These are phyloP conservation scores for Antitrichia curtipendula DNA, from an alignment of 225 moss, liverwort and hornwort genomes.

Conservation along the genomic window DNA sequence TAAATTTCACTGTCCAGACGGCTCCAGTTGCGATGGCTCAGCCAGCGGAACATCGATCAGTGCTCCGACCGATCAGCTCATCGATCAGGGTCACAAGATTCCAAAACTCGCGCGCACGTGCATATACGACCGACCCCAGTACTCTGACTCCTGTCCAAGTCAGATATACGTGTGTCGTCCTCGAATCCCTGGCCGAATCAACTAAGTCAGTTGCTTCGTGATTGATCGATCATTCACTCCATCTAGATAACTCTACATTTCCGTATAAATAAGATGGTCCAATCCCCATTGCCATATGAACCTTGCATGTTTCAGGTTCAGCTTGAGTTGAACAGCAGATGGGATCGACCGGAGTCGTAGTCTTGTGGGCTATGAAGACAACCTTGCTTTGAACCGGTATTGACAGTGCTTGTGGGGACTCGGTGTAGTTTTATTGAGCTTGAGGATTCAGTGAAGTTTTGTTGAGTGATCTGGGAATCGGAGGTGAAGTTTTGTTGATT, in stretches of 20 bases:
- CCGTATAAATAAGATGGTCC: background rate
- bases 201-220: background rate
- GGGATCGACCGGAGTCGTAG: background rate
- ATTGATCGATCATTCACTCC: background rate
- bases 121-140: too few relatives aligned
- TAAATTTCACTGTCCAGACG: background rate
- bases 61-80: background rate
- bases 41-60: background rate
- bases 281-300: background rate
- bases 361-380: background rate
- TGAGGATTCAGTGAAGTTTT: background rate
- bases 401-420: background rate
- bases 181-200: background rate
- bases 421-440: background rate
- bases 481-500: background rate
- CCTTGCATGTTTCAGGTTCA: background rate
- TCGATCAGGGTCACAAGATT: background rate
- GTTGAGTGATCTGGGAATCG: background rate
- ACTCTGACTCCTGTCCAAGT: background rate
- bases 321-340: background rate
- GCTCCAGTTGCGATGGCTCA: background rate
- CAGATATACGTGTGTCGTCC: too few relatives aligned
- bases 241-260: background rate
- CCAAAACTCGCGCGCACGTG: background rate
- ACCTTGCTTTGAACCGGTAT: background rate